Evolutionary conservation across 2,329 filamentous ascomycete species (phyloP), one percentile per base, ranked within the genome.

Genomic region (Periconia digitata): DNA sequence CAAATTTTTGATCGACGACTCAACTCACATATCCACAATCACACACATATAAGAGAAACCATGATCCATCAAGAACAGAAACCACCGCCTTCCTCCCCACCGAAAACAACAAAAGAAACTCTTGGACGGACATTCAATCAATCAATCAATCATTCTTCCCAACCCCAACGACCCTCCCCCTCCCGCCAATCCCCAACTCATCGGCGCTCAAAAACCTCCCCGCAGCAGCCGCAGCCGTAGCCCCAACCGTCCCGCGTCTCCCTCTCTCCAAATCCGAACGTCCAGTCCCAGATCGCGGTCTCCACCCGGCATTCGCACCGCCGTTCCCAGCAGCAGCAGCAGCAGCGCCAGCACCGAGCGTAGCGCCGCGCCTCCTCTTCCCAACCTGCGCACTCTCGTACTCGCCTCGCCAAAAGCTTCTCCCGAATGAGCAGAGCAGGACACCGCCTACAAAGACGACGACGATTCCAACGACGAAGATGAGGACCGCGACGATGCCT

Each of bases 121-220:
- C 15, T 5, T 10, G 27, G 18, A 41, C n/a, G 10, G 32, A 40
- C n/a, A n/a, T n/a, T n/a, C n/a, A n/a, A n/a, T n/a, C n/a, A n/a
- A n/a, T n/a, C n/a, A n/a, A 42, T 58, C 45, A 70, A 59, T 70
- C 66, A 52, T 59, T 67, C 52, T 70, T 70, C 39, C 60, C 65
- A 22, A 66, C 53, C 13, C 64, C 66, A 7, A 68, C 60, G 17
- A 67, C 60, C 43, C 44, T 64, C 21, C 56, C 62, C 21, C 56
- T 50, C 23, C 53, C 50, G 42, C 55, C 47, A n/a, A 66, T 38
- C 17, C 60, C 63, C 44, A 68, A 40, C 45, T 67, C 63, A 22
- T 66, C 59, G 8, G 60, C 50, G 27, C 57, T 66, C 55, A 51
- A 50, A 41, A 67, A 66, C 22, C 47, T 48, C 17, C 54, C 53